Conservation (phyloP, 2,329 filamentous ascomycete species). For the Ophiocordyceps camponoti-rufipedis region DNA sequence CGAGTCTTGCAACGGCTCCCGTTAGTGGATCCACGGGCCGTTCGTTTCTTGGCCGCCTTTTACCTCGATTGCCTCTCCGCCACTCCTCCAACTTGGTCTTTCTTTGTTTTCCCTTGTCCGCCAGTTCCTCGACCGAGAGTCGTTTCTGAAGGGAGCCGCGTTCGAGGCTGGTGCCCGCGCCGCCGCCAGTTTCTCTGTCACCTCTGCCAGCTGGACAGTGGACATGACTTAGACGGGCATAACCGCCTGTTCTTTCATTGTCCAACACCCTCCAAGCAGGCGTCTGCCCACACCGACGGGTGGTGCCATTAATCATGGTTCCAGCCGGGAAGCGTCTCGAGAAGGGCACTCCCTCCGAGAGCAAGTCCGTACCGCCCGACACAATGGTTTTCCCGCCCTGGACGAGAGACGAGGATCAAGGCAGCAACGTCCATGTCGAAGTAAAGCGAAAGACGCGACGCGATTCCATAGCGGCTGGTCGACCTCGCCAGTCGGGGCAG, state of each 20-base stretch:
- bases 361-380: background rate
- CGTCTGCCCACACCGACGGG: background rate
- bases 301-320: constrained; percentile 1
- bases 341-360: background rate
- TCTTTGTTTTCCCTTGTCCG: background rate
- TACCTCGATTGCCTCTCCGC: background rate
- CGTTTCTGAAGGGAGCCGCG: background rate
- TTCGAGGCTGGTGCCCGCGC: background rate
- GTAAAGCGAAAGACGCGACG: background rate
- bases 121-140: background rate
- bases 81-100: background rate
- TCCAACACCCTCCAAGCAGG: background rate
- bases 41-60: background rate
- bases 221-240: background rate
- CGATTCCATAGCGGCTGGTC: background rate
- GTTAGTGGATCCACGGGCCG: background rate
- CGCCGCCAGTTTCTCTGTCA: background rate
- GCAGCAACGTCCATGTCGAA: background rate
- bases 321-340: background rate
- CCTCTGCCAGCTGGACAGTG: background rate
- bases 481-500: background rate
- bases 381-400: constrained; percentile 6
- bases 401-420: constrained; percentile 9
- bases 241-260: background rate
- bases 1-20: background rate